Evolutionary conservation across 2,329 filamentous ascomycete genomes (phyloP), one percentile per base, ranked within the genome.

Genomic region (Herpotrichia juniperi): DNA sequence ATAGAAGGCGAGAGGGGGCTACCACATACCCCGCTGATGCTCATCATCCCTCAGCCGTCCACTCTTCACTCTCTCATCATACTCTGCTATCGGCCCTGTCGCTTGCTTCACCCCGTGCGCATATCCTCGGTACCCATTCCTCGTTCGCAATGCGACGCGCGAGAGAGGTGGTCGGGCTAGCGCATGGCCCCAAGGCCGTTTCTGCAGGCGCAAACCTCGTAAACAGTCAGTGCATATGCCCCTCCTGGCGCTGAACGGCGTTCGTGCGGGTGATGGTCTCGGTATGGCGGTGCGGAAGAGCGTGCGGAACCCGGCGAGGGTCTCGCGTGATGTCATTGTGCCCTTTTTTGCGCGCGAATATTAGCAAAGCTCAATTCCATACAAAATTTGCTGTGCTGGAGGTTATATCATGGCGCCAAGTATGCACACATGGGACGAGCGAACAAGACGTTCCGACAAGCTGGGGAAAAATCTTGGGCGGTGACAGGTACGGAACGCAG

Each of bases 21-120:
- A 8, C 30, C 16, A n/a, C 22, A 26, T 77, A 92, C 90, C 87
- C 81, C 94, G 81, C 74, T 99, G 94, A 75, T 97, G 90, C 59
- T 91, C 86, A 71, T 99, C 94, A 72, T 97, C 91, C 58, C 89
- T 84, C 58, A 99, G 73, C 43, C 84, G 79, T 10, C 92, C 91
- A 37, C 81, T 78, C 42, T 86, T 80, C 8, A 99, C 93, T 42
- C 93, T 85, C 53, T 83, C 81, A 72, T 97, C 89, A 74, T 99
- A 99, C 74, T 97, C 93, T 58, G 87, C 83, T 67, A 97, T 82
- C 2, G 94, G 94, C 0, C 93, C 93, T 54, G 63, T 58, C 28
- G 19, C 48, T 32, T 48, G 25, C 45, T 58, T 60, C 37, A 60
- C 63, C 31, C 51, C 58, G 47, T 70, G 68, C 56, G 66, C 67